Evolutionary conservation across 1,139 yeast genomes (phyloP).

Genomic region (Pichia sp.): DNA sequence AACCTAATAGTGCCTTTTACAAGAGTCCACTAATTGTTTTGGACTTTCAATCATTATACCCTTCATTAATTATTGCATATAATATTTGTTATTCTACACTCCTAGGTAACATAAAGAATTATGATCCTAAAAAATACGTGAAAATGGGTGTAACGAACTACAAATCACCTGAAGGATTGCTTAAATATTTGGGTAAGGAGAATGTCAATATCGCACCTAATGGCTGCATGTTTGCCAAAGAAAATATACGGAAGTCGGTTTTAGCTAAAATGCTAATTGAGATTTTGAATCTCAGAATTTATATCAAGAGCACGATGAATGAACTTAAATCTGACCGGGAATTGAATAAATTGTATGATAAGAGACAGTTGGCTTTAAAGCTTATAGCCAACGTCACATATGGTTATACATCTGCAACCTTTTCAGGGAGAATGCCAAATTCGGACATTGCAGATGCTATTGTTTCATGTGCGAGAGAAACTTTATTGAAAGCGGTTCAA

Average conservation of each 20-base stretch:
- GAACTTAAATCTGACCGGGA: slow-evolving; percentile 35
- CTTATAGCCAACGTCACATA: slow-evolving; percentile 92
- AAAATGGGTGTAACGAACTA: slow-evolving; percentile 45
- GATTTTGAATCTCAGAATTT: slow-evolving; percentile 67
- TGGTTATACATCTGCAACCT: slow-evolving; percentile 92
- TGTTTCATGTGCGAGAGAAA: slow-evolving; percentile 86
- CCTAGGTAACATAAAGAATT: slow-evolving; percentile 58
- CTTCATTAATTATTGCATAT: slow-evolving; percentile 86
- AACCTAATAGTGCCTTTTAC: slow-evolving; percentile 78
- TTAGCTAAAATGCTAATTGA: slow-evolving; percentile 82
- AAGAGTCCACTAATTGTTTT: slow-evolving; percentile 84
- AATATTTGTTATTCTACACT: slow-evolving; percentile 89
- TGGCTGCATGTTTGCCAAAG: slow-evolving; percentile 70
- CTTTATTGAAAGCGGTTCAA: slow-evolving; percentile 61
- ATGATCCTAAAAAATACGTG: slow-evolving; percentile 39
- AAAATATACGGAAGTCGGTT: slow-evolving; percentile 58
- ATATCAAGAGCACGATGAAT: slow-evolving; percentile 69
- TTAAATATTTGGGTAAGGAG: slow-evolving; percentile 39
- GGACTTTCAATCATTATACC: slow-evolving; percentile 91
- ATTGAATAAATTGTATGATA: slow-evolving; percentile 52
- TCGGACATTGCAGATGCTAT: slow-evolving; percentile 92
- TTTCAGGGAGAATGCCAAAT: slow-evolving; percentile 96
- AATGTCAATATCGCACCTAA: slow-evolving; percentile 73
- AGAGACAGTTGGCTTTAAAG: slow-evolving; percentile 80
- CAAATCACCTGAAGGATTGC: slow-evolving; percentile 46